Base-by-base conservation (phyloP, 371 early-diverging fungal genomes). In the Batkoa obscura region DNA sequence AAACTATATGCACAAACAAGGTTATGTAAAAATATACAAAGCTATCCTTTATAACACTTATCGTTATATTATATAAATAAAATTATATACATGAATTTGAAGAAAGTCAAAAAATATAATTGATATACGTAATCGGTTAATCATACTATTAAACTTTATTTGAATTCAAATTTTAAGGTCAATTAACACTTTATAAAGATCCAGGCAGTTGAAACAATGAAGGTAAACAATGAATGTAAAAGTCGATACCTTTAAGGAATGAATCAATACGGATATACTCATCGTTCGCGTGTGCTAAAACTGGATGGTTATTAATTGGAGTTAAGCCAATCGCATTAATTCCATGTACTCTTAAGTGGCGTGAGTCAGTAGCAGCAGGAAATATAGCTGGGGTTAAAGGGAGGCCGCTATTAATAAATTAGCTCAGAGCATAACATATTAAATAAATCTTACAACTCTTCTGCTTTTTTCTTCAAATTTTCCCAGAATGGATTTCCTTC, bases 301-400 rank as follows among this genome's bases (percentile, higher is more conserved):
- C 67, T 3, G 76, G 71, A 64, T 79, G 73, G 61, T 75, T 65
- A 59, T 81, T 71, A 23, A 80, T 79, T 15, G 81, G 78, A 50
- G 83, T 76, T 35, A 83, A 79, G 2, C 56, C 56, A 59, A 84
- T 60, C 1, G 81, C 81, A 1, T 80, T 81, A 35, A 86, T 69
- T 1, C 86, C 84, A 0, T 72, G 68, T 50, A 69, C 68, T 46
- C 86, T 73, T 53, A 86, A 56, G 68, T 68, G 83, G 34, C 86
- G 71, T n/a, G 84, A 76, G 60, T 84, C 85, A 8, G 83, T 83
- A 33, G 81, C 84, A 8, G 81, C 86, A 9, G 84, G 84, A 70
- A 86, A 87, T 59, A 85, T 79, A 60, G 79, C 84, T 34, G 72
- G 70, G 38, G 72, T 71, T n/a, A 81, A 62, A 4, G 68, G 50